These are phyloP conservation scores for Xylaria hypoxylon DNA, from an alignment of 2,329 filamentous ascomycete genomes.

Conservation along the genomic window DNA sequence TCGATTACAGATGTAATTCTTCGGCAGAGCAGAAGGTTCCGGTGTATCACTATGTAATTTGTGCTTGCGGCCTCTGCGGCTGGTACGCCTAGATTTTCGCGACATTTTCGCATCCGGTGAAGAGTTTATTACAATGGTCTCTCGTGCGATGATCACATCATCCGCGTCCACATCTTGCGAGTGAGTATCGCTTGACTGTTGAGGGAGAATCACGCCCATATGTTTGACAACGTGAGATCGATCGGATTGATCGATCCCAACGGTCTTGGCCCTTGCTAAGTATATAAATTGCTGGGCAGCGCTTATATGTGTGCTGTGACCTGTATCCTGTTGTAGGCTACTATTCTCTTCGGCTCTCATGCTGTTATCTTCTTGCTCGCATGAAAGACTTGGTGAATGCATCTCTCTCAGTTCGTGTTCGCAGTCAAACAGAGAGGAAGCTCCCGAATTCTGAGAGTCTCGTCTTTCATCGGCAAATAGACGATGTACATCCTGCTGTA, in stretches of 20 bases:
- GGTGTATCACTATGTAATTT: background rate
- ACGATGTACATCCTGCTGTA: constrained; percentile 41
- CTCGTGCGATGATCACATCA: constrained; percentile 22
- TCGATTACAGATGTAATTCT: constrained; percentile 50
- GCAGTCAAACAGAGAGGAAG: background rate
- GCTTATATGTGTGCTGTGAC: background rate
- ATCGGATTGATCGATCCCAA: background rate
- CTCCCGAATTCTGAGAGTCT: background rate
- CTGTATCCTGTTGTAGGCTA: background rate
- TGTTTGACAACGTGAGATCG: background rate
- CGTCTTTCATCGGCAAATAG: constrained; percentile 31
- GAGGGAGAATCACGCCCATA: constrained; percentile 2
- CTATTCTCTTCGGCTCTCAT: background rate
- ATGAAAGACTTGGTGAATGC: constrained; percentile 18
- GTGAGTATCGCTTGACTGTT: background rate
- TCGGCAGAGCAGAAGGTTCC: constrained; percentile 17
- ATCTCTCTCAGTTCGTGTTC: background rate
- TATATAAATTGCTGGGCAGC: background rate
- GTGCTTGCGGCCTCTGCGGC: constrained; percentile 17
- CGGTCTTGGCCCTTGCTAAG: background rate
- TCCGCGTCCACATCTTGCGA: constrained; percentile 9
- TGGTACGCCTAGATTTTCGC: constrained; percentile 1
- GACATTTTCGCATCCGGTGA: constrained; percentile 17
- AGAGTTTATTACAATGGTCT: constrained; percentile 23
- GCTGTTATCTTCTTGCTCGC: background rate